Base-by-base conservation (phyloP, 768 basidiomycete species). In the Boletus edulis region DNA sequence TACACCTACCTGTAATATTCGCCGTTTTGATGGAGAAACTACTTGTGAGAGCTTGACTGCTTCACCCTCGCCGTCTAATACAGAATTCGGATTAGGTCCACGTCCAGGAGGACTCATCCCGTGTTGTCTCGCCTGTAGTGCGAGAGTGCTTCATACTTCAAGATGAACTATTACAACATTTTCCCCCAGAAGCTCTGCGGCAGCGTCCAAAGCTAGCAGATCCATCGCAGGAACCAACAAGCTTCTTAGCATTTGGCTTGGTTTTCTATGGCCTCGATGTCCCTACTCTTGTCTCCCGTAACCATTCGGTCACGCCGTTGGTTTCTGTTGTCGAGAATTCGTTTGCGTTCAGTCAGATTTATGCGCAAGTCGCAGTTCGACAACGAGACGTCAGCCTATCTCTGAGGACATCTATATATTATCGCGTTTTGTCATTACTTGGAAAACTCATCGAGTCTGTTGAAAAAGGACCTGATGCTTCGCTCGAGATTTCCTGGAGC, bases 1-100 rank as follows among this genome's bases (percentile, higher is more conserved):
- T 94, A 29, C 92, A 96, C 69, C 72, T 94, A 12, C 94, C 96
- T 0, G 71, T 94, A 41, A 75, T 93, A 14, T 87, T 95, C 54
- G 76, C 83, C 3, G 85, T 82, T 7, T 74, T 91, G 41, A 65
- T 87, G 39, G 87, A 91, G 56, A 63, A 80, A 6, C 58, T 92
- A 34, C 73, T 81, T 57, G 92, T 94, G 68, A 69, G 78, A 47
- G 14, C 29, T 18, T 42, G 24, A n/a, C 40, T 44, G 0, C 22
- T 39, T 46, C 20, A 9, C 4, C 14, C 14, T 29, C 15, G 10
- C 32, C 11, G 20, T 54, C 55, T 59, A 55, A 63, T 24, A 24
- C 4, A 24, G 22, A 24, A 24, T 38, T 32, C 6, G 20, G 32
- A 51, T 45, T 32, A 80, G 77, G 59, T 72, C 20, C 68, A 75